Conservation (phyloP, 805 yeast species). For the Tetrapisispora fleetii region DNA sequence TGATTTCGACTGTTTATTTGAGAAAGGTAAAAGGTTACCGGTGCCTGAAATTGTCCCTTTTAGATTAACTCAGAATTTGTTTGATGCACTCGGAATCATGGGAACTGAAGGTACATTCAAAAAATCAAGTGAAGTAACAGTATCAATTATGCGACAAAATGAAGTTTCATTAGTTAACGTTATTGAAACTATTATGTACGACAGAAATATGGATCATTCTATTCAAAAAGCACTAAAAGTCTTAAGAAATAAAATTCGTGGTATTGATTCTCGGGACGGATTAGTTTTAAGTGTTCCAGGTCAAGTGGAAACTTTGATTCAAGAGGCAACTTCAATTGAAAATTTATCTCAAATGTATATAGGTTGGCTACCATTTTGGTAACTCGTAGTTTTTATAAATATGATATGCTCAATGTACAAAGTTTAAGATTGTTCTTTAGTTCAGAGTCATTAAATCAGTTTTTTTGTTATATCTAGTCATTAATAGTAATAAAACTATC, state of each 20-base stretch:
- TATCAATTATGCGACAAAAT: constrained; percentile 58
- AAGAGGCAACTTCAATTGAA: constrained; percentile 64
- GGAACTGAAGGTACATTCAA: constrained; percentile 89
- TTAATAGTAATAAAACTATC: constrained; percentile 24
- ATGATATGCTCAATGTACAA: neutral
- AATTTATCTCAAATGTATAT: constrained; percentile 78
- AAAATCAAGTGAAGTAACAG: constrained; percentile 75
- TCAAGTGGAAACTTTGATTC: constrained; percentile 81
- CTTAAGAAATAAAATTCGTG: constrained; percentile 72
- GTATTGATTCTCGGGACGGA: constrained; percentile 72
- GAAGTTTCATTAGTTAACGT: constrained; percentile 83
- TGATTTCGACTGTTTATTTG: constrained; percentile 94
- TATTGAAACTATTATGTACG: constrained; percentile 85
- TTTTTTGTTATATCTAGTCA: constrained; percentile 28
- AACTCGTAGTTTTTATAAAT: neutral
- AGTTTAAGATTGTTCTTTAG: neutral
- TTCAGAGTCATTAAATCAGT: constrained; percentile 36
- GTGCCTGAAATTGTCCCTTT: constrained; percentile 95
- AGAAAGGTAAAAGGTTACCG: constrained; percentile 59
- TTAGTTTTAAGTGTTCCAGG: constrained; percentile 84
- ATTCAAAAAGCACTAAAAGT: constrained; percentile 55
- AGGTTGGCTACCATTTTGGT: constrained; percentile 83
- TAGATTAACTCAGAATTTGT: constrained; percentile 77
- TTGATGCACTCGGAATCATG: constrained; percentile 80
- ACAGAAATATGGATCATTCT: constrained; percentile 47